Conservation (phyloP, 768 basidiomycete species). For the Kwoniella europaea region DNA sequence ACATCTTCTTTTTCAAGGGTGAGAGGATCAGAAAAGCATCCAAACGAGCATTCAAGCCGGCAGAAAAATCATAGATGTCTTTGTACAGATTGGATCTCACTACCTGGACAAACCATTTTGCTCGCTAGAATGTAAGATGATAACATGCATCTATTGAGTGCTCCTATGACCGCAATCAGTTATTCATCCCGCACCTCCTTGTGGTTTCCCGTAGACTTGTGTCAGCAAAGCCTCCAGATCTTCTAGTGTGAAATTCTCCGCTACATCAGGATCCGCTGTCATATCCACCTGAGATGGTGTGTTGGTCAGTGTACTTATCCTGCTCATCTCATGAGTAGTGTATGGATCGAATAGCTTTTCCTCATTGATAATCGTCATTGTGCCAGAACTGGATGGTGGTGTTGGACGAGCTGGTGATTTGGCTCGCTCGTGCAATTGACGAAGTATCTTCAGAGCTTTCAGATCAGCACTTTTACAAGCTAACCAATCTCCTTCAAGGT, state of each 20-base stretch:
- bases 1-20: slow-evolving; percentile 47
- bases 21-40: slow-evolving; percentile 33
- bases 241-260: slow-evolving; percentile 14
- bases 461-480: slow-evolving; percentile 1
- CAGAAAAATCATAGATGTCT: too few relatives aligned
- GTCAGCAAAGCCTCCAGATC: slow-evolving; percentile 18
- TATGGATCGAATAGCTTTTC: slow-evolving; percentile 16
- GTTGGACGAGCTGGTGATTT: not conserved
- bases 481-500: not conserved
- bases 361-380: not conserved
- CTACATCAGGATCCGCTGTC: not conserved
- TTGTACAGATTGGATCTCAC: too few relatives aligned
- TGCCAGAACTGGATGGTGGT: not conserved
- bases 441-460: slow-evolving; percentile 13
- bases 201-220: slow-evolving; percentile 11
- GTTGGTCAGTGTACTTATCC: not conserved
- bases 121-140: too few relatives aligned
- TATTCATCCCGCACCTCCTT: not conserved
- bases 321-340: slow-evolving; percentile 8
- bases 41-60: slow-evolving; percentile 22
- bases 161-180: too few relatives aligned
- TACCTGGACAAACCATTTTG: too few relatives aligned
- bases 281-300: not conserved
- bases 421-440: slow-evolving; percentile 5
- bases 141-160: too few relatives aligned